Evolutionary conservation across 2,329 filamentous ascomycete genomes (phyloP), one percentile per base, ranked within the genome.

Genomic region (Pestalotiopsis sp.): DNA sequence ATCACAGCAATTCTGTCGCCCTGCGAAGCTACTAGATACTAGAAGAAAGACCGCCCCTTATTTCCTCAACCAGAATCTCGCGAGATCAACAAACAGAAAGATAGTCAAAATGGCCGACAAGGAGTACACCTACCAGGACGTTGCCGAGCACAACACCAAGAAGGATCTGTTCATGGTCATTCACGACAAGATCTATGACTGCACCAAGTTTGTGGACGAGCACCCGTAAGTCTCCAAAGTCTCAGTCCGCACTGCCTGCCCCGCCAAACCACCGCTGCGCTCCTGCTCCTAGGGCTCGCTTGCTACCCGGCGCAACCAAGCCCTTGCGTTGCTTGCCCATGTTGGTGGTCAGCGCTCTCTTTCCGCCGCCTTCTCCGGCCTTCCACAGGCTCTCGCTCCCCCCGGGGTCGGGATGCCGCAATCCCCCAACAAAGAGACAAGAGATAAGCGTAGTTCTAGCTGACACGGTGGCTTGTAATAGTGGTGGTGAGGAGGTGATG

Each of bases 401-500:
- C 11, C 22, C 14, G 5, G 13, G 5, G 5, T 9, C 20, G 38
- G 38, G 17, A 48, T 24, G 14, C 35, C 17, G 17, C 61, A 48
- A 9, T 1, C 30, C 26, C 20, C 20, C 30, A 52, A 52, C 44
- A 3, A 17, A 20, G 2, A 52, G 7, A 35, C 30, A 35, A 22
- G 44, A 22, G 14, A 52, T n/a, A 52, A 52, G 44, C 9, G 44
- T n/a, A 22, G 4, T 48, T 17, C 11, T 22, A 56, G n/a, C 62
- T 65, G 44, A 65, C 62, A 57, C 26, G 22, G n/a, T 58, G 39
- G 13, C 63, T n/a, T 7, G 20, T 14, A 4, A 72, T 78, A 98
- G 96, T 76, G 96, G 96, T 86, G 96, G 96, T 84, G 96, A 99
- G 85, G 96, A 99, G 85, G 96, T 99, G 75, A 86, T 99, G 71